Conservation (phyloP, 2,329 filamentous ascomycete genomes). For the Fusarium sp. region DNA sequence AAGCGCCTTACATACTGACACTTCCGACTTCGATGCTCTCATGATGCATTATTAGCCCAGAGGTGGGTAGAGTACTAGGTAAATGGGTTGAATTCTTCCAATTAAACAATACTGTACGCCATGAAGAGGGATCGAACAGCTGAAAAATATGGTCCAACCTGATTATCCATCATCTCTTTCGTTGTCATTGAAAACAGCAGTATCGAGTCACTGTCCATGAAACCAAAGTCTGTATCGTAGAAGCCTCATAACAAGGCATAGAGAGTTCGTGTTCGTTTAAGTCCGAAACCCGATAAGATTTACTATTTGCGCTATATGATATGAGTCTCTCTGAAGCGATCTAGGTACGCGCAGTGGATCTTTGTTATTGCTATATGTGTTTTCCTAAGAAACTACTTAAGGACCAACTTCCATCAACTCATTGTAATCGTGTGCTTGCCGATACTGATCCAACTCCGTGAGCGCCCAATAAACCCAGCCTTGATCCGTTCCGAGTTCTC, state of each 20-base stretch:
- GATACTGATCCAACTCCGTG: constrained; percentile 19
- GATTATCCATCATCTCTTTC: not conserved
- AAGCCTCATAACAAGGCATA: not conserved
- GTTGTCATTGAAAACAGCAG: not conserved
- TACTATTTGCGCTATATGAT: not conserved
- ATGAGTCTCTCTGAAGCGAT: not conserved
- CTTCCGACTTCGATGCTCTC: not conserved
- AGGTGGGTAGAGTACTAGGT: not conserved
- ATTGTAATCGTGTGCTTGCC: not conserved
- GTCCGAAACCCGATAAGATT: not conserved
- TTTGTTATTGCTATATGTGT: not conserved
- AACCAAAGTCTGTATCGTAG: not conserved
- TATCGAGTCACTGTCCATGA: not conserved
- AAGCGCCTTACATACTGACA: not conserved
- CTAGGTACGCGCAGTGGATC: not conserved
- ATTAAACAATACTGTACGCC: not conserved
- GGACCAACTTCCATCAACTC: not conserved
- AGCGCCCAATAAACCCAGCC: constrained; percentile 19
- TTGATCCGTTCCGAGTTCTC: not conserved
- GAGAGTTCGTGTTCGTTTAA: not conserved
- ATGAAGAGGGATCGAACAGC: not conserved
- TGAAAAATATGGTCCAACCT: too few relatives aligned
- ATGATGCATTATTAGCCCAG: not conserved
- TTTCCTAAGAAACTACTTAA: not conserved
- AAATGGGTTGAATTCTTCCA: not conserved